A percentile compares a stretch with the other conserved stretches of the same genome.
Conservation (phyloP, 106 monocot genomes). For the Dendrobium nobile region DNA sequence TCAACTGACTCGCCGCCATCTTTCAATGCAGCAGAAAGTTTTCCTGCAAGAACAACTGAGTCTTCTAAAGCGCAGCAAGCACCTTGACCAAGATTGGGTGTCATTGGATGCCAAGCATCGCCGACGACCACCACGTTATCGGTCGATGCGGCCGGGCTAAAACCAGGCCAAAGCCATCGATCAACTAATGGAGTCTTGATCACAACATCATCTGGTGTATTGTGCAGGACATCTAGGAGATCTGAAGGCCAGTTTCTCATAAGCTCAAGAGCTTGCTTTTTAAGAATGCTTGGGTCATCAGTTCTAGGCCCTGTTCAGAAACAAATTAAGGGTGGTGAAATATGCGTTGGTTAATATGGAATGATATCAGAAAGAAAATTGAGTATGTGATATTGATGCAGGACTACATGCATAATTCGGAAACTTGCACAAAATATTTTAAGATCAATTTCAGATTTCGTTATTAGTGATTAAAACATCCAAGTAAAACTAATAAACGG, state of each 20-base stretch:
- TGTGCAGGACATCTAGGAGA: constrained; percentile 44
- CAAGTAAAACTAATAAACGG: too few species aligned
- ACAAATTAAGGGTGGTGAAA: background rate
- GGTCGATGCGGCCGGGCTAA: constrained; percentile 42
- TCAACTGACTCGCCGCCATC: constrained; percentile 19
- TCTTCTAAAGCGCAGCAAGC: constrained; percentile 89
- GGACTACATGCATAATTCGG: too few species aligned
- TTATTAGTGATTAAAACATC: too few species aligned
- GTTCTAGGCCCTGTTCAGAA: constrained; percentile 41
- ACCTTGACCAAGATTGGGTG: constrained; percentile 89
- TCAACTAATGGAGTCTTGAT: constrained; percentile 77
- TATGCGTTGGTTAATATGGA: background rate
- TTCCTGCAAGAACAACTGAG: constrained; percentile 54
- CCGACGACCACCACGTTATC: constrained; percentile 59
- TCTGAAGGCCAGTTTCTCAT: constrained; percentile 62
- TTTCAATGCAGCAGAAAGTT: constrained; percentile 31
- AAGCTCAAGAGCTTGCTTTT: constrained; percentile 59
- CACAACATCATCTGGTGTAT: constrained; percentile 48
- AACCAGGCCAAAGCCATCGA: constrained; percentile 87
- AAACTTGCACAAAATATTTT: too few species aligned
- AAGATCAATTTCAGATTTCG: too few species aligned
- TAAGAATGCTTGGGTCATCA: constrained; percentile 36
- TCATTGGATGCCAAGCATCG: constrained; percentile 99
- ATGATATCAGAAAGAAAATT: too few species aligned
- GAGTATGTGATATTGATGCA: too few species aligned